A percentile compares a stretch with the other conserved stretches of the same genome.
phyloP scores from a whole-genome alignment of 2,329 filamentous ascomycete genomes.

The Xylaria sp. region DNA sequence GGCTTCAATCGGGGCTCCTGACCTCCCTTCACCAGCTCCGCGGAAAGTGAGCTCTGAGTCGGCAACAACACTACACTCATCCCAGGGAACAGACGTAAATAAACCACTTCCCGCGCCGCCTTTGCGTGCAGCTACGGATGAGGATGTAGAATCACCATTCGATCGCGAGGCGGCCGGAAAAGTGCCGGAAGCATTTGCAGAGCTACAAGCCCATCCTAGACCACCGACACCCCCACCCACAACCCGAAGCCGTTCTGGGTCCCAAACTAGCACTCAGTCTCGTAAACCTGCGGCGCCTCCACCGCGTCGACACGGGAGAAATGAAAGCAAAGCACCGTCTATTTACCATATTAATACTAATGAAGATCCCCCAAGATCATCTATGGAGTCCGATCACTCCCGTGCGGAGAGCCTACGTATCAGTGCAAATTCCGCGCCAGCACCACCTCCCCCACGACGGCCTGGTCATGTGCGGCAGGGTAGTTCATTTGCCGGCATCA shows the following conservation, averaged over 20 bases:
- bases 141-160: constrained; percentile 62
- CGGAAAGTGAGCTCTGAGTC: constrained; percentile 43
- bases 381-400: constrained; percentile 60
- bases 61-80: constrained; percentile 47
- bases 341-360: constrained; percentile 43
- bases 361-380: constrained; percentile 58
- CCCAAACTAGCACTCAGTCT: constrained; percentile 47
- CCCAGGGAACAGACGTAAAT: constrained; percentile 62
- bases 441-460: constrained; percentile 66
- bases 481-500: constrained; percentile 47
- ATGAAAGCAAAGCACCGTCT: constrained; percentile 55
- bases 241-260: constrained; percentile 48
- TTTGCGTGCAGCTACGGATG: constrained; percentile 57
- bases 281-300: constrained; percentile 62
- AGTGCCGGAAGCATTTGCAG: constrained; percentile 56
- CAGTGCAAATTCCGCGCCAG: constrained; percentile 56
- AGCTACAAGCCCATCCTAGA: constrained; percentile 49
- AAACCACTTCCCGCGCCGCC: constrained; percentile 71
- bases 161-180: constrained; percentile 65
- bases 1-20: constrained; percentile 31
- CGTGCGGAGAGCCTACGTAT: constrained; percentile 59
- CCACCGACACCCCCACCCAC: constrained; percentile 55
- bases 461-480: constrained; percentile 52
- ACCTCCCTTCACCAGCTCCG: constrained; percentile 40
- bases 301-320: constrained; percentile 59